Evolutionary conservation across 2,329 filamentous ascomycete species (phyloP), one percentile per base, ranked within the genome.

Genomic region (Neopestalotiopsis sp.): DNA sequence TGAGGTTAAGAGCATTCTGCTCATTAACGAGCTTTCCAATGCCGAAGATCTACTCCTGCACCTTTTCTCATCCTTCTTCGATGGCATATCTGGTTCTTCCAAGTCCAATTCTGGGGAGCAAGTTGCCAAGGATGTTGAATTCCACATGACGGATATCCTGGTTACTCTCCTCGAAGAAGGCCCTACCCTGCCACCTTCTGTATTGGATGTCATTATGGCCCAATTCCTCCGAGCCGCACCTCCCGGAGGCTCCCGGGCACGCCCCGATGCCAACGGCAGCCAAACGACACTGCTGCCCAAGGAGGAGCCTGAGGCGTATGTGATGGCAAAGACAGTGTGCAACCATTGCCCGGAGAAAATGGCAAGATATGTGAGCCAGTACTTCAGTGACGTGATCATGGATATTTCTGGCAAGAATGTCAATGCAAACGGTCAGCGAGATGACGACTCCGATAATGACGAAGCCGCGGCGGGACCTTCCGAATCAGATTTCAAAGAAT

Each of bases 351-450:
- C 93, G 0, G 95, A 98, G 74, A 97, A 97, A 81, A 98, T 99
- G 95, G 92, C 94, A 1, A 92, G 94, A 71, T 94, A 97, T 73
- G 92, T 98, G 68, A 95, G 94, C 73, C 94, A 97, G 76, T 99
- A 98, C 79, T 99, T 99, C 79, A 97, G 94, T 80, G 94, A 97
- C 68, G 94, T 98, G 65, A 97, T 99, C 69, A 90, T 98, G 71
- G 94, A 98, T 77, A 93, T 94, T 3, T 94, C 91, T 49, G 89
- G 84, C 13, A 86, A 89, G 61, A 84, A 83, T 24, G 83, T 83
- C 10, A 85, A 87, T 73, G 72, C 84, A 67, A 91, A 90, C 71
- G 88, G 88, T 4, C 84, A 86, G 67, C 88, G 87, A 70, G 87
- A 86, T 53, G 84, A 86, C 32, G 91, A 92, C 24, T 87, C 85